Base-by-base conservation (phyloP, 257 asterid species). In the Nemophila menziesii region DNA sequence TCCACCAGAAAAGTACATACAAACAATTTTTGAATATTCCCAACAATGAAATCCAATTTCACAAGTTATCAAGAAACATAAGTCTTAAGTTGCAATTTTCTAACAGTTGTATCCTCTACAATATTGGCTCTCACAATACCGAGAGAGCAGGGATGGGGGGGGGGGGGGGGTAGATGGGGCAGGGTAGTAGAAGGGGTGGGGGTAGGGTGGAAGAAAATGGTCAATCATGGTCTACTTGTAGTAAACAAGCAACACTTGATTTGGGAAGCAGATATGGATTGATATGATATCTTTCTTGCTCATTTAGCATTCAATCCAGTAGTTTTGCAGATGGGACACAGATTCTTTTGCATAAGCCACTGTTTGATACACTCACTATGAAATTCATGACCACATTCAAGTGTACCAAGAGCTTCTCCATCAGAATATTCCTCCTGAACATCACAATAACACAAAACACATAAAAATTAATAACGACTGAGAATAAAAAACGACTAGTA, bases 311-410 rank as follows among this genome's bases (percentile, higher is more conserved):
- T n/a, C 51, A 59, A 43, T 51, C 72, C 72, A 3, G 72, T 53
- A 17, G 67, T 72, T 54, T 67, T 72, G 52, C 75, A 72, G 4
- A 72, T 54, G 26, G 79, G 75, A 44, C 79, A 72, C 27, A 64
- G 16, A 54, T 72, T 72, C 69, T 72, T 72, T 54, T 57, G 63
- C 41, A 46, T 21, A 16, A 72, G 69, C 80, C 80, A 72, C n/a
- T 64, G 73, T 40, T 61, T 64, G 10, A 72, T 49, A 24, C 80
- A 72, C 15, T 43, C 38, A 0, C 56, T 26, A 38, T 72, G 80
- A 24, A 68, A 67, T 48, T 61, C 76, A 48, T 72, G 75, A 19
- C 72, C 67, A 12, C 75, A 72, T 16, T 67, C 75, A 15, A 72
- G 51, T 11, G 55, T 44, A 1, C 80, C 80, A 34, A 72, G 58